Evolutionary conservation across 495 filamentous ascomycete genomes (phyloP).

Genomic region (Talaromyces stipitatus): DNA sequence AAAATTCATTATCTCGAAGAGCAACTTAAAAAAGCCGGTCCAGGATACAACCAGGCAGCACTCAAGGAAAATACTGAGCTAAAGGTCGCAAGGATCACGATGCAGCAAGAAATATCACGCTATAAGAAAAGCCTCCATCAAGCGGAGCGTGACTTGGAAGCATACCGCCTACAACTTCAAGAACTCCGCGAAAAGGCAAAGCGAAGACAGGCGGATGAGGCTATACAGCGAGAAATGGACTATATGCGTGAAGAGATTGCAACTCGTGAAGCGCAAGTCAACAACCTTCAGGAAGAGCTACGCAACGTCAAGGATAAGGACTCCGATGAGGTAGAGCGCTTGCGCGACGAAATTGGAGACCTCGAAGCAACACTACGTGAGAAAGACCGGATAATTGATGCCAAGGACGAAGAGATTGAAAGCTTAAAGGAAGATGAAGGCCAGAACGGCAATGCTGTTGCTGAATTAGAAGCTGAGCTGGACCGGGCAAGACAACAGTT

Average conservation of each 20-base stretch:
- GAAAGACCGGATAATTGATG: slow-evolving; percentile 56
- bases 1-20: slow-evolving; percentile 96
- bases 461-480: slow-evolving; percentile 43
- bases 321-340: slow-evolving; percentile 48
- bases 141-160: slow-evolving; percentile 75
- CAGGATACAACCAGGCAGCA: slow-evolving; percentile 76
- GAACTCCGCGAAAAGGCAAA: slow-evolving; percentile 74
- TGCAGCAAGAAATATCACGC: slow-evolving; percentile 75
- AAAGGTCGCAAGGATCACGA: slow-evolving; percentile 79
- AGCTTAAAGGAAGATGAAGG: slow-evolving; percentile 48
- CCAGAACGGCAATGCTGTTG: slow-evolving; percentile 43
- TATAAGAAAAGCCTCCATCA: slow-evolving; percentile 71
- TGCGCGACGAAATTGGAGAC: slow-evolving; percentile 62
- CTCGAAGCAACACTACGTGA: slow-evolving; percentile 58
- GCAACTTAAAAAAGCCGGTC: slow-evolving; percentile 73
- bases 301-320: slow-evolving; percentile 37
- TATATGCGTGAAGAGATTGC: slow-evolving; percentile 52
- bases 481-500: slow-evolving; percentile 50
- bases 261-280: slow-evolving; percentile 44
- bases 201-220: slow-evolving; percentile 61
- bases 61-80: slow-evolving; percentile 92
- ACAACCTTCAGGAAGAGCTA: slow-evolving; percentile 38
- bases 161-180: slow-evolving; percentile 66
- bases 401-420: slow-evolving; percentile 58
- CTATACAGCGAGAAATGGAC: slow-evolving; percentile 52